phyloP scores from a whole-genome alignment of 805 yeast genomes.

The Candida qinlingensis region DNA sequence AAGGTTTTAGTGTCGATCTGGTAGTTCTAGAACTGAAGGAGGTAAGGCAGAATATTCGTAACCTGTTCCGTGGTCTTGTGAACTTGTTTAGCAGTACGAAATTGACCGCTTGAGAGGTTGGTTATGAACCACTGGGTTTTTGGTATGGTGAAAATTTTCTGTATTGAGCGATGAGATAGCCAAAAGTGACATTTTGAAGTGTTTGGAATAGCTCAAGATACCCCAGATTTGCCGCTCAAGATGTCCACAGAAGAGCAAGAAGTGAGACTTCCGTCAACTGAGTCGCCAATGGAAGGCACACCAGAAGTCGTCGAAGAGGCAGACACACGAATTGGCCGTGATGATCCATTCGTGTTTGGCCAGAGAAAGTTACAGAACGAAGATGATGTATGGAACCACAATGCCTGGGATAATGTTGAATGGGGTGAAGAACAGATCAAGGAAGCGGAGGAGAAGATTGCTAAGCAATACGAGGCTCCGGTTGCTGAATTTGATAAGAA shows the following conservation, averaged over 20 bases:
- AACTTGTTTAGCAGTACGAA: too few species aligned
- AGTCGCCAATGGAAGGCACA: neutral
- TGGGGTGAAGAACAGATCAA: slow-evolving; percentile 89
- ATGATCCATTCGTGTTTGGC: slow-evolving; percentile 88
- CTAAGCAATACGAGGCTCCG: slow-evolving; percentile 72
- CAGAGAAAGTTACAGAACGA: slow-evolving; percentile 69
- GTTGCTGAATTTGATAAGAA: slow-evolving; percentile 84
- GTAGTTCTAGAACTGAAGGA: neutral
- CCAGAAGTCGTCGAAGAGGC: slow-evolving; percentile 13
- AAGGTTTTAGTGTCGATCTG: neutral
- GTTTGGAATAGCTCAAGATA: too few species aligned
- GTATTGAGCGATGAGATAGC: too few species aligned
- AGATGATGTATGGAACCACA: slow-evolving; percentile 83
- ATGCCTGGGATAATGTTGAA: slow-evolving; percentile 94
- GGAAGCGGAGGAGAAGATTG: slow-evolving; percentile 69
- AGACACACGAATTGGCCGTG: slow-evolving; percentile 66
- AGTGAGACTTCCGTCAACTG: neutral
- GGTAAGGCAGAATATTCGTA: neutral
- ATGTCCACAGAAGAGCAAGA: neutral
- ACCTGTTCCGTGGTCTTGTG: too few species aligned
- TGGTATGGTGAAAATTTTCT: too few species aligned
- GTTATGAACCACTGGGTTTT: too few species aligned
- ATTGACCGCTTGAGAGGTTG: too few species aligned
- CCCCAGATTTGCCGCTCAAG: neutral
- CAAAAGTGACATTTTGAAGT: too few species aligned